Base-by-base conservation (phyloP, 2,329 filamentous ascomycete species). In the Tolypocladium ovalisporum region DNA sequence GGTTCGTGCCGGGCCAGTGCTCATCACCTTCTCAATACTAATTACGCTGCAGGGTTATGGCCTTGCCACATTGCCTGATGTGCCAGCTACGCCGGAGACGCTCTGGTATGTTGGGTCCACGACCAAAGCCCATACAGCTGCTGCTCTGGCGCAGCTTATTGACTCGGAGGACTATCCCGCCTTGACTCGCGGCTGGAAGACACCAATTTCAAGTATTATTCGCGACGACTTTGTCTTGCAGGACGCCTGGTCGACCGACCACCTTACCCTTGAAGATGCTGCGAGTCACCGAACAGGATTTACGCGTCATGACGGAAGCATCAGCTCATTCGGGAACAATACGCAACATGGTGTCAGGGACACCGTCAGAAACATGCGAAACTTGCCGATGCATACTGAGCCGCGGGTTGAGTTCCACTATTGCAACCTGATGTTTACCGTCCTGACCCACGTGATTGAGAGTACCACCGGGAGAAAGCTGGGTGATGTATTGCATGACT, bases 71-170 rank as follows among this genome's bases (percentile, higher is more conserved):
- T 47, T 69, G 19, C 68, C 61, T 59, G 76, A 75, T 71, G 73
- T 34, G 70, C 73, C 60, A 67, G 76, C 60, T 60, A 75, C 62
- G 64, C 71, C 54, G 57, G 69, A 77, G 35, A 84, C 81, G 0
- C 70, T 85, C 3, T 84, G 79, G 68, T 80, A 79, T 58, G 73
- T 72, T 2, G 83, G 75, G 2, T 83, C 79, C 52, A 82, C 76
- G 1, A 82, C 80, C 27, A 85, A 85, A 64, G 77, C 79, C 4
- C 75, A 80, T 56, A 78, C 76, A 0, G 75, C 77, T 2, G 79
- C 79, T 0, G 71, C 73, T 0, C 65, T 85, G 3, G 66, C 83
- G 1, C 75, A 78, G 1, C 64, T 81, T 8, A 74, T 84, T 15
- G 70, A 82, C 13, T 73, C 75, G n/a, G 70, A 77, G 9, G 37